Percentiles rank a stretch among this genome's conserved stretches.
Evolutionary conservation across 140 eudicot genomes (phyloP).

Genomic region (Ambrosia hybrid): DNA sequence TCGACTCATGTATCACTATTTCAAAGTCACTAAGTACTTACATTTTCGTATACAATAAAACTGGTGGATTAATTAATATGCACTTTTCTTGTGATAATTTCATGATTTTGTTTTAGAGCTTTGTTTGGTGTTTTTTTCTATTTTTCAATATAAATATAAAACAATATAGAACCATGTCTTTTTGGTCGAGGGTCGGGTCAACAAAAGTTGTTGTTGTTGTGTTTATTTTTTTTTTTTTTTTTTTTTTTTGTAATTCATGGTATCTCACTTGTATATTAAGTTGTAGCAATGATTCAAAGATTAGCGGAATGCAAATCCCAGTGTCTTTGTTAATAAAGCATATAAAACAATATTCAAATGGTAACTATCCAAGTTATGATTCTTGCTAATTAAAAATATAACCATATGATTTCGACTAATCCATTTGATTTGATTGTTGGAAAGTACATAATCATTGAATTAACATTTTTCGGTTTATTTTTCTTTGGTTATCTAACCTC

Average conservation of each 20-base stretch:
- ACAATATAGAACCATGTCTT: no score
- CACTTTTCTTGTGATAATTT: neutral
- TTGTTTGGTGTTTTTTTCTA: neutral
- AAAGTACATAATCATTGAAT: neutral
- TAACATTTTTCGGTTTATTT: constrained; percentile 9
- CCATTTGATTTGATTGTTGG: constrained; percentile 30
- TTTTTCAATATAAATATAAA: neutral
- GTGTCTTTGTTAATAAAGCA: no score
- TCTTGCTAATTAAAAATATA: constrained; percentile 14
- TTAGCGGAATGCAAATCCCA: no score
- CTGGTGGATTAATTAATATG: constrained; percentile 6
- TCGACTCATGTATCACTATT: constrained; percentile 29
- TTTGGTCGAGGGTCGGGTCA: no score
- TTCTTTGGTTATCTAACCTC: neutral
- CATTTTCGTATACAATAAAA: constrained; percentile 29
- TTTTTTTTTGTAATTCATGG: no score
- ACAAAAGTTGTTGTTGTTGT: no score
- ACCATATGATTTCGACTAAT: constrained; percentile 16
- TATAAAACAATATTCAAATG: no score
- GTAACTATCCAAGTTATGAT: no score
- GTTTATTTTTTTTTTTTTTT: no score
- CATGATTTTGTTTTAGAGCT: neutral
- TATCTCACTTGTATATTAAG: no score
- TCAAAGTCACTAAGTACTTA: constrained; percentile 31
- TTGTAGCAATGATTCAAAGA: no score